These are phyloP conservation scores for Bothriochloa decipiens DNA, from an alignment of 176 grass and related monocot species.

Conservation along the genomic window DNA sequence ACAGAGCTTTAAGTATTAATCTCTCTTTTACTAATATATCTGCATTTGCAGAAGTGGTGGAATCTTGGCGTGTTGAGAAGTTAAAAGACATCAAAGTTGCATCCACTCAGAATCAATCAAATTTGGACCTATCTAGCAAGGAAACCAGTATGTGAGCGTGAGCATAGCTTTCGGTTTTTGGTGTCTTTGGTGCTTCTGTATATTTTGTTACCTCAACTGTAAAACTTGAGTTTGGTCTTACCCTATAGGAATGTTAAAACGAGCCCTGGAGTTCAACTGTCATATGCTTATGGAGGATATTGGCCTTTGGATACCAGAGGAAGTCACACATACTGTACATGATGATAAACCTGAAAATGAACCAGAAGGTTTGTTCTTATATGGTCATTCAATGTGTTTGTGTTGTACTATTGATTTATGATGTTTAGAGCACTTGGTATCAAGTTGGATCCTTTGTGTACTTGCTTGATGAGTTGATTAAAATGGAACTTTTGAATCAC, in stretches of 20 bases:
- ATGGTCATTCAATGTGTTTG: background rate
- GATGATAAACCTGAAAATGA: slow-evolving; percentile 88
- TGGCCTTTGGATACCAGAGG: slow-evolving; percentile 75
- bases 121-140: slow-evolving; percentile 48
- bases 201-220: background rate
- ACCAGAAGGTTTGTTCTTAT: slow-evolving; percentile 70
- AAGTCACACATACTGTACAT: slow-evolving; percentile 63
- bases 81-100: slow-evolving; percentile 59
- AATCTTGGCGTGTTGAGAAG: slow-evolving; percentile 75
- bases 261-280: slow-evolving; percentile 70
- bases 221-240: slow-evolving; percentile 37
- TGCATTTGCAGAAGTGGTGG: slow-evolving; percentile 55
- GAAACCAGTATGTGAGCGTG: slow-evolving; percentile 70
- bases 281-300: slow-evolving; percentile 69
- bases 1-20: slow-evolving; percentile 17
- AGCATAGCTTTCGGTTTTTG: slow-evolving; percentile 7
- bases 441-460: background rate
- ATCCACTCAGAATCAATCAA: slow-evolving; percentile 56
- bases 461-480: background rate
- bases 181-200: background rate
- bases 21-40: slow-evolving; percentile 25
- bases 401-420: slow-evolving; percentile 23
- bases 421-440: background rate
- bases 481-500: slow-evolving; percentile 15
- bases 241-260: slow-evolving; percentile 68